Evolutionary conservation across 108 stramenopile genomes (phyloP), one percentile per base, ranked within the genome.

Genomic region (Cyclotella cryptica): DNA sequence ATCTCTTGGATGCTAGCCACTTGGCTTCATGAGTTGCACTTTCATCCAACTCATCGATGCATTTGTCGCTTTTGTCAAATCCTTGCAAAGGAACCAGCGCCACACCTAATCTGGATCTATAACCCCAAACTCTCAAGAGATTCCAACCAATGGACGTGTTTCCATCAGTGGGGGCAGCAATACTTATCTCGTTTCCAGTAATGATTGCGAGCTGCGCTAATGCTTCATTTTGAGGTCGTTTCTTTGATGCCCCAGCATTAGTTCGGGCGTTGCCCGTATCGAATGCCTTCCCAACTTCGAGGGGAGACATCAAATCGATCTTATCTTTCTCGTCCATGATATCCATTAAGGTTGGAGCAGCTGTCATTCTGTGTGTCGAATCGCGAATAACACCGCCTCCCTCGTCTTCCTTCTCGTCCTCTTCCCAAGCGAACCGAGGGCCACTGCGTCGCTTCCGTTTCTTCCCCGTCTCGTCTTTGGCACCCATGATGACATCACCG

Each of bases 41-140:
- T 22, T 62, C 22, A 53, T 44, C 47, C 49, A 52, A 29, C 21
- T 10, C 7, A 42, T 46, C 73, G 21, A 35, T 52, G 24, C 66
- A 42, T 69, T 39, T 53, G 72, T 51, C 68, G 12, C n/a, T 26
- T 12, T 51, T 73, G 21, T 73, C 65, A 45, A 43, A 51, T 53
- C 79, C 74, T 43, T 52, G 22, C 17, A 65, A 18, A n/a, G 84
- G 71, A 65, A 84, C 75, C 66, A 77, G 79, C n/a, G 89, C 90
- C 24, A 86, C 60, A 22, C 83, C 72, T 28, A 80, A 47, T 54
- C 86, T 84, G 60, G 84, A 81, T 66, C 91, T 65, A 78, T 90
- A 95, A 7, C 93, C 91, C 60, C 89, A 73, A 12, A 74, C 66
- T 14, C 88, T 61, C n/a, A 95, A 72, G 43, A 95, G 67, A 49